Evolutionary conservation across 352 stramenopile species (phyloP), one percentile per base, ranked within the genome.

Genomic region (Elongisporangium undulatum): DNA sequence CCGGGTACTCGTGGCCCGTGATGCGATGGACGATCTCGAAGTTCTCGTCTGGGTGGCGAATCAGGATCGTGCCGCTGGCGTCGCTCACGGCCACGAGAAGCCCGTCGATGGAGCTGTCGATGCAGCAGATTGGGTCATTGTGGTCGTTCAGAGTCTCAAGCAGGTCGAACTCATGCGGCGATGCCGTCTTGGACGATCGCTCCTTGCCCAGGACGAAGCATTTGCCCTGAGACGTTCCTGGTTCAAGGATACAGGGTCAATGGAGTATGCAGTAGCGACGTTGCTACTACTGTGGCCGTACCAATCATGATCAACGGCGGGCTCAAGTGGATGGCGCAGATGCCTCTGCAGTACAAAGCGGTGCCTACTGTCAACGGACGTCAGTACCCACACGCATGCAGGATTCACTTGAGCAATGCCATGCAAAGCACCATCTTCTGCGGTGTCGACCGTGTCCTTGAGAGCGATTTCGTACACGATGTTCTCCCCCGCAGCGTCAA

Each of bases 1-100:
- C 72, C 7, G 77, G 61, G 26, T 79, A 91, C 3, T 60, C 62
- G 29, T 69, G 72, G 51, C 68, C 74, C 8, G 55, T 53, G 57
- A 92, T 76, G 41, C 80, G 76, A 22, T 92, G 82, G 56, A 87
- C 58, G 29, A 91, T 61, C 19, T 89, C 75, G 45, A 88, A 90
- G 13, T 72, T 69, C 26, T 86, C 66, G 16, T 75, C 68, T 9
- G 73, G 68, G 51, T 76, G 84, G 19, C 69, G 71, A 29, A 92
- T 69, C 29, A 90, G 63, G 49, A 93, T 77, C 21, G 67, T 69
- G 24, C 82, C 82, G 26, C 60, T 77, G 60, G 75, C 74, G 62
- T 94, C 85, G 56, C 73, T 77, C 55, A 75, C 90, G 6, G 76
- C 81, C 12, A 90, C 39, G 17, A 87, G 17, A 17, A 53, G 53